phyloP scores from a whole-genome alignment of 768 basidiomycete genomes.

The Macrolepiota dolichaula region DNA sequence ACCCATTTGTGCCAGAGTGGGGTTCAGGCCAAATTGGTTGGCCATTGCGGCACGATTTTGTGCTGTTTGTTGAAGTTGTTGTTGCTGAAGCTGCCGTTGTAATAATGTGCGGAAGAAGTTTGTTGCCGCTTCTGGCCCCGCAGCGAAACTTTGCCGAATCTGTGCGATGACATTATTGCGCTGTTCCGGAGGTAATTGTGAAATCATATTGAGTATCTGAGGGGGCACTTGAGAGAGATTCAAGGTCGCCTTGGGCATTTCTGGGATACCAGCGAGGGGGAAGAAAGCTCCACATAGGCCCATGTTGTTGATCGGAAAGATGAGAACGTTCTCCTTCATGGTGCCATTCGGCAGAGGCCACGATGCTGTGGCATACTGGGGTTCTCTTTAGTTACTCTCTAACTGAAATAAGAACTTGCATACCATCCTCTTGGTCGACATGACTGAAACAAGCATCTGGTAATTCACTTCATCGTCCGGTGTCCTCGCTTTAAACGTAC shows the following conservation, averaged over 20 bases:
- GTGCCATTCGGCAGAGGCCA: conserved; percentile 44
- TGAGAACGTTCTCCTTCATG: conserved; percentile 41
- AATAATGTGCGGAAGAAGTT: conserved; percentile 11
- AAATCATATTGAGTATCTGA: conserved; percentile 17
- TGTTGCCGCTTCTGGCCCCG: conserved; percentile 8
- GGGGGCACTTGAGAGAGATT: conserved; percentile 13
- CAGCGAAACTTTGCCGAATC: conserved; percentile 10
- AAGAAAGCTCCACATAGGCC: conserved; percentile 48
- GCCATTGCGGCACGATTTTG: conserved; percentile 13
- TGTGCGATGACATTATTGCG: conserved; percentile 18
- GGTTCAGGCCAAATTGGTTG: conserved; percentile 8
- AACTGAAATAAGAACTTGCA: conserved; percentile 18
- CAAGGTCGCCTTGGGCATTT: conserved; percentile 33
- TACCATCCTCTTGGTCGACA: conserved; percentile 44
- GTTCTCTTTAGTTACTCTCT: neutral
- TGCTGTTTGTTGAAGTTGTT: conserved; percentile 20
- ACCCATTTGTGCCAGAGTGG: neutral
- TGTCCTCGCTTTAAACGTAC: conserved; percentile 33
- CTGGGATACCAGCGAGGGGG: conserved; percentile 48
- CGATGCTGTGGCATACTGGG: conserved; percentile 48
- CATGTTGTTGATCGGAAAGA: conserved; percentile 35
- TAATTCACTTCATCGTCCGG: conserved; percentile 31
- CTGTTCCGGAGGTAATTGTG: conserved; percentile 24
- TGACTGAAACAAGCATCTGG: conserved; percentile 35
- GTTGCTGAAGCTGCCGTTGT: conserved; percentile 22